Evolutionary conservation across 768 basidiomycete genomes (phyloP).

Genomic region (Auriscalpium vulgare): DNA sequence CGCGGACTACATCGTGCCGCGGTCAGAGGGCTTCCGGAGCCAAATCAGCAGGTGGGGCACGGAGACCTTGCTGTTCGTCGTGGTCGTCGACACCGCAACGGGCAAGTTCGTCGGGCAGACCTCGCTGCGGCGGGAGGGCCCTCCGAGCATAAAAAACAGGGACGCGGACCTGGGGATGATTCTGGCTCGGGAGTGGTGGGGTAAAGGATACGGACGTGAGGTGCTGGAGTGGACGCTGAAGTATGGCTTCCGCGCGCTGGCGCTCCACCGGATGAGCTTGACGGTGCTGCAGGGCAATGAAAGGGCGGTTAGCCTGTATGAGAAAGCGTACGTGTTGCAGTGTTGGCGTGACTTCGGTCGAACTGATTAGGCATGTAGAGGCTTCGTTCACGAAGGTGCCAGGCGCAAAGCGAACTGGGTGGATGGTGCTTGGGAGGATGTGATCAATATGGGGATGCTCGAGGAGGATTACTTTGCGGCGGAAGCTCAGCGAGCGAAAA

Average conservation of each 20-base stretch:
- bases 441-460: conserved; percentile 20
- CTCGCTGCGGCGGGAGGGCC: not conserved
- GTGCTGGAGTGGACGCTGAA: not conserved
- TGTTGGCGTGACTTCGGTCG: not conserved
- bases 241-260: not conserved
- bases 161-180: not conserved
- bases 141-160: not conserved
- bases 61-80: not conserved
- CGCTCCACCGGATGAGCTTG: not conserved
- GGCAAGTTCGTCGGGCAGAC: not conserved
- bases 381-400: conserved; percentile 23
- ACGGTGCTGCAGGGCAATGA: not conserved
- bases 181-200: not conserved
- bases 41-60: not conserved
- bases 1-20: not conserved
- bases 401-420: conserved; percentile 20
- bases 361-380: conserved; percentile 10
- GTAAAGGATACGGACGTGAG: not conserved
- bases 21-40: not conserved
- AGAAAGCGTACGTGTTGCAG: not conserved
- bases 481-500: not conserved
- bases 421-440: conserved; percentile 22
- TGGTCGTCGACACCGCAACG: not conserved
- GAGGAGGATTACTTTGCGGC: conserved; percentile 17
- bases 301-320: not conserved